Base-by-base conservation (phyloP, 2,329 filamentous ascomycete species). In the Ophiocordyceps camponoti-rufipedis region DNA sequence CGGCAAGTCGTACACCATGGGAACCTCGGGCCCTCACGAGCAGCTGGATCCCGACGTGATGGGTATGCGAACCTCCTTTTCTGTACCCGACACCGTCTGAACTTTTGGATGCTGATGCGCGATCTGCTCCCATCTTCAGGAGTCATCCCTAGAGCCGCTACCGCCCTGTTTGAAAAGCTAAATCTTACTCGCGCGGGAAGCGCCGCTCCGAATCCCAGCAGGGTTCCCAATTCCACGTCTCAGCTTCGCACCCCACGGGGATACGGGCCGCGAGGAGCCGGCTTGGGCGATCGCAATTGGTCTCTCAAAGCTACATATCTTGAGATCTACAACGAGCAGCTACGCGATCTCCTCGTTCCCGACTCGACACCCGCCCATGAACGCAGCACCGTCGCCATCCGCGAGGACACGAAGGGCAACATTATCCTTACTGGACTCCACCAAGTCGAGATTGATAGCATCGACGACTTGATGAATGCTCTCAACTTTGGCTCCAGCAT, bases 1-100 rank as follows among this genome's bases (percentile, higher is more conserved):
- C 11, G 91, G 91, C 54, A 98, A 98, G 66, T 96, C 89, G 3
- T 96, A 94, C 60, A 98, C 91, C 0, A 98, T 98, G 91, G 91
- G 91, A 47, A 98, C 91, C 0, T 87, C 89, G 1, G 87, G 87
- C 5, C 85, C 88, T 2, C 63, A 63, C 19, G 88, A 95, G 56
- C 82, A 93, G 56, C 71, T 68, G 28, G 72, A 89, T 54, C 52
- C 70, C 29, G 74, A 81, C 8, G 63, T 77, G 29, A 91, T 89
- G 83, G 87, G 86, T 91, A 72, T 12, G 33, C 4, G 4, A 31
- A 4, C 16, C 12, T 7, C 43, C 3, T n/a, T 14, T n/a, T 16
- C 28, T 38, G 12, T 29, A 28, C 5, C n/a, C 13, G 16, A 13
- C 13, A 7, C 6, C n/a, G 35, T 38, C 35, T 10, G 14, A 6